Evolutionary conservation across 306 rosid genomes (phyloP), one percentile per base, ranked within the genome.

Genomic region (Mimosa pudica): DNA sequence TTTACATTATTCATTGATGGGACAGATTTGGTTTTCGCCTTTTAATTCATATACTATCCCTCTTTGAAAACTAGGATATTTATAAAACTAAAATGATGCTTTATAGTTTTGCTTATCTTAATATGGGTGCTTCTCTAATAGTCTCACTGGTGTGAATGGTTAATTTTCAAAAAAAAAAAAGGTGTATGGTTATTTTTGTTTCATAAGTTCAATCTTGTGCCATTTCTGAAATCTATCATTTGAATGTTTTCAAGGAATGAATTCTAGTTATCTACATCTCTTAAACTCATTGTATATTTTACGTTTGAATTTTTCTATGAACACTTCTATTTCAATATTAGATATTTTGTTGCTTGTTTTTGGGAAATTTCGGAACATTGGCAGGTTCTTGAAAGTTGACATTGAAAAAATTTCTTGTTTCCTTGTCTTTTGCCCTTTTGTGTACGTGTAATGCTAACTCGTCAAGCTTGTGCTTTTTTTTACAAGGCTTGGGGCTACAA

Each of bases 401-500:
- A 70, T 69, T 69, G 30, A 36, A 14, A 66, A 66, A 38, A 16
- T 66, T 66, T 66, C 48, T 41, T 16, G 30, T 38, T 66, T n/a
- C 35, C 20, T 45, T 2, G 36, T 1, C 18, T 54, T 70, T 46
- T 11, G 8, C 57, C 38, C 49, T 68, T 41, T 6, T 70, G 38
- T 70, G 32, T 0, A 10, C 8, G 12, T n/a, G 38, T 32, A 8
- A 66, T 67, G 12, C 18, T 16, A 68, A 68, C 73, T 45, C 20
- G 41, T 70, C 13, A 70, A 20, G 57, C 46, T 70, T 70, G 17
- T 70, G 17, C 30, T 24, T 24, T 44, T 69, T 18, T 68, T 10
- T 18, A 6, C 73, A 11, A n/a, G 73, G 73, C 10, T 75, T 79
- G 61, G 55, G 81, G 45, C 63, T 76, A 74, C 10, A 32, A 72